These are phyloP conservation scores for Fraxinus excelsior DNA, from an alignment of 257 asterid genomes.

Conservation along the genomic window DNA sequence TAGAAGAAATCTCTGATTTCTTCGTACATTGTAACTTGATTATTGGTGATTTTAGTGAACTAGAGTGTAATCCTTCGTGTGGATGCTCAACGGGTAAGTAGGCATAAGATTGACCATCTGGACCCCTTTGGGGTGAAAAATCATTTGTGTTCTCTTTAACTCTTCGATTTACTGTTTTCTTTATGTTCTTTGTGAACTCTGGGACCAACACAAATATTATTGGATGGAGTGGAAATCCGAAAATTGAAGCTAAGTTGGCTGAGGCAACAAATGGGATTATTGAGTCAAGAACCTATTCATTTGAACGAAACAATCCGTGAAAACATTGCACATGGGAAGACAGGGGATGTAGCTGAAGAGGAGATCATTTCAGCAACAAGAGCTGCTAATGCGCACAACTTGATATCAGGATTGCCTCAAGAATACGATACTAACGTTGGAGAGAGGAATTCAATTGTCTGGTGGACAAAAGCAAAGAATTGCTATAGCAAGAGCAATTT, in stretches of 20 bases:
- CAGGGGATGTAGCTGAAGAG: slow-evolving; percentile 32
- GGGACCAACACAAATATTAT: too few species aligned
- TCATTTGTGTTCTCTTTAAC: too few species aligned
- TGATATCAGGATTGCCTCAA: slow-evolving; percentile 39
- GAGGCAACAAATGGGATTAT: slow-evolving; percentile 52
- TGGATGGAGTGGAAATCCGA: slow-evolving; percentile 36
- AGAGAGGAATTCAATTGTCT: slow-evolving; percentile 48
- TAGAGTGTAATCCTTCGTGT: too few species aligned
- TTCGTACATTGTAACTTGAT: too few species aligned
- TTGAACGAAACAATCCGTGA: slow-evolving; percentile 46
- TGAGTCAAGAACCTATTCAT: slow-evolving; percentile 56
- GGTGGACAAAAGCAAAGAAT: slow-evolving; percentile 62
- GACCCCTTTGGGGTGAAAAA: too few species aligned
- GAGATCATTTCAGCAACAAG: slow-evolving; percentile 44
- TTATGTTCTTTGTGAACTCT: too few species aligned
- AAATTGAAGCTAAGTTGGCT: slow-evolving; percentile 43
- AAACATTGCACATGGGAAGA: slow-evolving; percentile 46
- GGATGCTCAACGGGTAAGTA: too few species aligned
- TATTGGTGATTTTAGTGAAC: too few species aligned
- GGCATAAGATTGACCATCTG: too few species aligned
- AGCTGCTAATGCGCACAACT: slow-evolving; percentile 47
- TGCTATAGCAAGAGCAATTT: slow-evolving; percentile 48
- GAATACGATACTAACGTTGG: slow-evolving; percentile 54
- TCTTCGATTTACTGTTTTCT: too few species aligned
- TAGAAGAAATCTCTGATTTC: too few species aligned